phyloP scores from a whole-genome alignment of 2,329 filamentous ascomycete species.

The Aulographum hederae region DNA sequence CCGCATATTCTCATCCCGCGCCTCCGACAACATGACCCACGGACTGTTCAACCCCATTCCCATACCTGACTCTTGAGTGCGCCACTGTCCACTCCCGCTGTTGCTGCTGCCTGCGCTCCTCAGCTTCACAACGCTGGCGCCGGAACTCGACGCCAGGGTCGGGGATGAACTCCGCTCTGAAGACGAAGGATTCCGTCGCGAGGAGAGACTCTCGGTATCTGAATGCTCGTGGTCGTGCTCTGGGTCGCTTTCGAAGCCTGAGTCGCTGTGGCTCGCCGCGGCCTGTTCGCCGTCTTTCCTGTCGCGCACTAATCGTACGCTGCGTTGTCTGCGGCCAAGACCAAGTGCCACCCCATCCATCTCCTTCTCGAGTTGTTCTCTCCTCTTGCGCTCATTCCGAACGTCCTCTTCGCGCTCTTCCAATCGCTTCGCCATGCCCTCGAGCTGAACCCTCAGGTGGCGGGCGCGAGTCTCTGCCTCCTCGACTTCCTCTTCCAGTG shows the following conservation, averaged over 20 bases:
- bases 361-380: constrained; percentile 1
- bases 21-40: constrained; percentile 1
- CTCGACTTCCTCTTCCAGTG: constrained; percentile 41
- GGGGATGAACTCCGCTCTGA: neutral
- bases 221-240: too few relatives aligned
- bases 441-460: constrained; percentile 41
- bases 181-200: neutral
- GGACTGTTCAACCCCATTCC: neutral
- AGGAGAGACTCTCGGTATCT: neutral
- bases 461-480: constrained; percentile 38
- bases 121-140: neutral
- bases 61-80: neutral
- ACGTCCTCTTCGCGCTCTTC: neutral
- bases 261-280: constrained; percentile 1
- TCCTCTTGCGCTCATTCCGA: neutral
- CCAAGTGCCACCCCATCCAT: too few relatives aligned
- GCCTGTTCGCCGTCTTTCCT: neutral
- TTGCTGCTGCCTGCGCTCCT: too few relatives aligned
- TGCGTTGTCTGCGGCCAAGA: neutral
- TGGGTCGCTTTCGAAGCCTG: constrained; percentile 5
- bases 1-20: constrained; percentile 3
- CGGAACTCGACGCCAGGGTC: neutral
- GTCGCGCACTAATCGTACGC: neutral
- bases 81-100: neutral
- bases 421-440: constrained; percentile 32